Evolutionary conservation across 2,329 filamentous ascomycete genomes (phyloP), one percentile per base, ranked within the genome.

Genomic region (Alternaria sp.): DNA sequence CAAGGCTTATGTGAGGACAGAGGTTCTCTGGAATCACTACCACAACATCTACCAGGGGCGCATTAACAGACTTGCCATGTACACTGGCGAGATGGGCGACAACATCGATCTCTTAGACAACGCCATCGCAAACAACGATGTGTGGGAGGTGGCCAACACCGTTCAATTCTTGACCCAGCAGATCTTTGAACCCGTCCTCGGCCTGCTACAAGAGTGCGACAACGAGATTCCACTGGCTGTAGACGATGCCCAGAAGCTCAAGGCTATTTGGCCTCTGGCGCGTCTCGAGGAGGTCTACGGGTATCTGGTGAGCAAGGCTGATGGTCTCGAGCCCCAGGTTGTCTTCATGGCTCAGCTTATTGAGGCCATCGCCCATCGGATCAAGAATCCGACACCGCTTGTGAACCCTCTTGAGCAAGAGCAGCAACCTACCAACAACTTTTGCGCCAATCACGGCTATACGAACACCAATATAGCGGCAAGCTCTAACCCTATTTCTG

Each of bases 181-280:
- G 24, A 41, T 58, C 20, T 39, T 63, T 7, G 36, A 36, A 5
- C 61, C 61, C 22, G 44, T 51, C 8, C 30, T 54, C 6, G 30
- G 18, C 8, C 12, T 63, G 22, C 48, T 63, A 11, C 14, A 42
- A 7, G 47, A 53, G 12, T 58, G 53, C 16, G 18, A 49, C 11
- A 20, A 44, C 5, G 51, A 63, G 9, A 58, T 63, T 5, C 46
- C 61, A 3, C 38, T 63, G 12, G 58, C 61, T 36, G 36, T 57
- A 9, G 39, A 49, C 9, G 61, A 51, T 14, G 54, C 61, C 22
- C 34, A 30, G 4, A 43, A 38, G 44, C 28, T 63, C 20, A 61
- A 53, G 20, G 11, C 24, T 2, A 26, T 22, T 3, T 63, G 58
- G 61, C 58, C 58, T 7, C 8, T 61, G 2, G 30, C 46, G 7